phyloP scores from a whole-genome alignment of 225 moss, liverwort and hornwort species.

The Antitrichia curtipendula region DNA sequence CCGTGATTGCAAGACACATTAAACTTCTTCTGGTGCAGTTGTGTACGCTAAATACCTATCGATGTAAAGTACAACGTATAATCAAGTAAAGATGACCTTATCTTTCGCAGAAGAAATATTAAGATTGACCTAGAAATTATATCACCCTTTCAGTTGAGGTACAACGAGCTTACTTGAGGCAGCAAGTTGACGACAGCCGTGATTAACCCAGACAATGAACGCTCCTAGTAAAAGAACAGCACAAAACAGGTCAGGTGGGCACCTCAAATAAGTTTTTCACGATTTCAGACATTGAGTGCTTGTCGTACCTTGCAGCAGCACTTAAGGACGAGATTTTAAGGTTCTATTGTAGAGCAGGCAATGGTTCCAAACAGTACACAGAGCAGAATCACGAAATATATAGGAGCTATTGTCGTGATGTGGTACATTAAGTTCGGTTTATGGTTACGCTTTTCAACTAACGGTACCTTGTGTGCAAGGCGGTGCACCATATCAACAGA shows the following conservation, averaged over 20 bases:
- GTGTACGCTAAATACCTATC: not conserved
- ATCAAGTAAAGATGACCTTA: not conserved
- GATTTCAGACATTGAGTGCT: not conserved
- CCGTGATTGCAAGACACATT: not conserved
- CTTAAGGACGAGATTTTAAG: not conserved
- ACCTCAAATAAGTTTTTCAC: not conserved
- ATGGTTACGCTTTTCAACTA: not conserved
- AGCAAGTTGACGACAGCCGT: slow-evolving; percentile 65
- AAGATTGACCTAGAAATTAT: not conserved
- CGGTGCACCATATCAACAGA: slow-evolving; percentile 61
- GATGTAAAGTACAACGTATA: not conserved
- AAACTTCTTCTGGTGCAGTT: not conserved
- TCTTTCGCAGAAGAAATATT: not conserved
- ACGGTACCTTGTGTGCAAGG: slow-evolving; percentile 50
- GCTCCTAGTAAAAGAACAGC: slow-evolving; percentile 35
- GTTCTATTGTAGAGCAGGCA: not conserved
- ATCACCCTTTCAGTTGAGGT: not conserved
- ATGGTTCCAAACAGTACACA: not conserved
- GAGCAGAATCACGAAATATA: not conserved
- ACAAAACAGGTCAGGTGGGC: not conserved
- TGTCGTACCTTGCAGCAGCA: not conserved
- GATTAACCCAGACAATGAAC: slow-evolving; percentile 66
- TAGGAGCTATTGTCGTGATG: not conserved
- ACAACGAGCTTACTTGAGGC: slow-evolving; percentile 45
- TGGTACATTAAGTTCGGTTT: not conserved